phyloP scores from a whole-genome alignment of 257 asterid species.

The Linderniella brevidens region DNA sequence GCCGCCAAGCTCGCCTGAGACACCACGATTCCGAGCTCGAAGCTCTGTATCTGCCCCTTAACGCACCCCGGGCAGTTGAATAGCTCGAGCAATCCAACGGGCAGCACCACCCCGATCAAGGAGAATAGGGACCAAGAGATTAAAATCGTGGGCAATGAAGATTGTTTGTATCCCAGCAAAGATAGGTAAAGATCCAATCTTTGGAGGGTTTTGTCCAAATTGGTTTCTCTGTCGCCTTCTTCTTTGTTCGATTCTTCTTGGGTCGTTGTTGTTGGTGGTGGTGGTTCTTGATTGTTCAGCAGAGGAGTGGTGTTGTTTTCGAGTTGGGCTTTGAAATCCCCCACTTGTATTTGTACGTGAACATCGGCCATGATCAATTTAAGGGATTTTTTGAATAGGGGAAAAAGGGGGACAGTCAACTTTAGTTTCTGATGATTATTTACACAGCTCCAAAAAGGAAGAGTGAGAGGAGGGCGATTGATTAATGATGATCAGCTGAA shows the following conservation, averaged over 20 bases:
- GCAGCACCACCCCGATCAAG: constrained; percentile 37
- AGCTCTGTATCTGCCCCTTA: constrained; percentile 52
- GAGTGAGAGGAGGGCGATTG: too few species aligned
- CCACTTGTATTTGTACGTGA: constrained; percentile 28
- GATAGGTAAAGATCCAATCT: constrained; percentile 27
- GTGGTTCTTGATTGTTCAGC: constrained; percentile 14
- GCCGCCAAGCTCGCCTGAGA: constrained; percentile 64
- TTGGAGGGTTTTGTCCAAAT: constrained; percentile 39
- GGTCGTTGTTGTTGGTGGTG: constrained; percentile 17
- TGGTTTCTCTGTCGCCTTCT: constrained; percentile 23
- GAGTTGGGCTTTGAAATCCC: constrained; percentile 21
- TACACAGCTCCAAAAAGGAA: too few species aligned
- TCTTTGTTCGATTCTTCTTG: constrained; percentile 13
- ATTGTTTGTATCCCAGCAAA: constrained; percentile 48
- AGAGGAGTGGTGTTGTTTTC: constrained; percentile 27
- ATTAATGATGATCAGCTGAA: too few species aligned
- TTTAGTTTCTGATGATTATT: too few species aligned
- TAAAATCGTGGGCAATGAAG: constrained; percentile 22
- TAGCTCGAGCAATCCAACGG: constrained; percentile 42
- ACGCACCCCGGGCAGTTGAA: constrained; percentile 55
- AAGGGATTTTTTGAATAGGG: constrained; percentile 6
- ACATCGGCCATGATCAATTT: constrained; percentile 34
- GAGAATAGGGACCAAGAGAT: constrained; percentile 42
- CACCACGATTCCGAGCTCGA: constrained; percentile 53
- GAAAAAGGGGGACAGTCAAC: constrained; percentile 7